Percentiles rank a stretch among this genome's conserved stretches.
Conservation (phyloP, 2,329 filamentous ascomycete genomes). For the Sporothrix euskadiensis region DNA sequence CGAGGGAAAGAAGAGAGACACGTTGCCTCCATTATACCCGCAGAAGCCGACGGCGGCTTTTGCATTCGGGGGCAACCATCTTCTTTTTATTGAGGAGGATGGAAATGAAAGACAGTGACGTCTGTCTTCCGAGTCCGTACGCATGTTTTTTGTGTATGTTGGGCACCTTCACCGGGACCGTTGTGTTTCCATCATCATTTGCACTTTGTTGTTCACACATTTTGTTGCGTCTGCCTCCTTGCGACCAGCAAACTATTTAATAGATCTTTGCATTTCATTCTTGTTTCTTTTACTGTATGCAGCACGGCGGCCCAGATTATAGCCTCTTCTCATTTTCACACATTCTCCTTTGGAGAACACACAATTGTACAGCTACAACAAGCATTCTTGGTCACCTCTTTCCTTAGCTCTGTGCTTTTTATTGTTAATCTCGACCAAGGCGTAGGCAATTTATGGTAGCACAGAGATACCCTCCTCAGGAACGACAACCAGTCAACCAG, state of each 20-base stretch:
- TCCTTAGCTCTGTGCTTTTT: not conserved
- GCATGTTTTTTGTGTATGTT: not conserved
- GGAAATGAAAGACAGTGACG: not conserved
- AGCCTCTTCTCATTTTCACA: not conserved
- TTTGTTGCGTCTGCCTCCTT: not conserved
- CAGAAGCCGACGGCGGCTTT: not conserved
- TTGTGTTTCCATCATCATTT: not conserved
- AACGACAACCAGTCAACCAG: not conserved
- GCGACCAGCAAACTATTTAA: constrained; percentile 1
- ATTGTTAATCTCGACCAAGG: not conserved
- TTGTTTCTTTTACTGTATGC: constrained; percentile 7
- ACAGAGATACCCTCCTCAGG: not conserved
- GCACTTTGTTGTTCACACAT: not conserved
- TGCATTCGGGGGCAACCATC: not conserved
- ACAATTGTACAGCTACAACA: constrained; percentile 2
- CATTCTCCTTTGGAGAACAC: not conserved
- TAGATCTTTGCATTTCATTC: constrained; percentile 11
- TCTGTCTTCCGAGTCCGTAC: not conserved
- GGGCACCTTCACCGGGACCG: not conserved
- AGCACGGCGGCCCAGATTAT: not conserved
- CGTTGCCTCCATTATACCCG: constrained; percentile 8
- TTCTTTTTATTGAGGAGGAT: not conserved
- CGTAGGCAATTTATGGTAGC: not conserved
- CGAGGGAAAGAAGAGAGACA: not conserved
- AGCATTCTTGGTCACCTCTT: not conserved